Percentiles rank a stretch among this genome's conserved stretches.
These are phyloP conservation scores for Drechslerella dactyloides DNA, from an alignment of 2,329 filamentous ascomycete genomes.

Conservation along the genomic window DNA sequence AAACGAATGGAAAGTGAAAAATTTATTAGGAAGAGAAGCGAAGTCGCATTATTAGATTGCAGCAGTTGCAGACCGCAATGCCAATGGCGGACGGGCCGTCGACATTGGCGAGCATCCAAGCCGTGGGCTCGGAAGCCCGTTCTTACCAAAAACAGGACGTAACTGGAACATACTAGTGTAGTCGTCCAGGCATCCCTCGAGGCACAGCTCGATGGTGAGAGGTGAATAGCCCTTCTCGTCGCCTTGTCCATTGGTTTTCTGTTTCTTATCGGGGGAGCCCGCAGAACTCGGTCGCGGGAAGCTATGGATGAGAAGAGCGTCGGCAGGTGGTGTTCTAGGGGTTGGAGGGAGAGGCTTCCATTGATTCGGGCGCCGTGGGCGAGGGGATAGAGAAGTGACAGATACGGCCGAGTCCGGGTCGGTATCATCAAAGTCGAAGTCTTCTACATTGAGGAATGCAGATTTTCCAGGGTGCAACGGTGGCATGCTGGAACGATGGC, in stretches of 20 bases:
- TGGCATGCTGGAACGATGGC: slow-evolving; percentile 5
- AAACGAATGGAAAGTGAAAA: slow-evolving; percentile 15
- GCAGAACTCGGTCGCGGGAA: slow-evolving; percentile 26
- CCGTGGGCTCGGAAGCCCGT: slow-evolving; percentile 21
- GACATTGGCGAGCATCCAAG: slow-evolving; percentile 37
- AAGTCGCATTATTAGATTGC: slow-evolving; percentile 8
- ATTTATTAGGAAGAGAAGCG: neutral
- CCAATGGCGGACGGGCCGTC: slow-evolving; percentile 22
- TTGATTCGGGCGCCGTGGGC: slow-evolving; percentile 35
- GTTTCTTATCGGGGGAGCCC: slow-evolving; percentile 16
- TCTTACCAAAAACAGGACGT: slow-evolving; percentile 34
- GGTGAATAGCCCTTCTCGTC: slow-evolving; percentile 37
- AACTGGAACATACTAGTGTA: slow-evolving; percentile 47
- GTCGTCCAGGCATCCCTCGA: slow-evolving; percentile 42
- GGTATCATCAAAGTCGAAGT: slow-evolving; percentile 41
- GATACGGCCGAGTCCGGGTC: slow-evolving; percentile 36
- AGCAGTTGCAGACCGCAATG: slow-evolving; percentile 16
- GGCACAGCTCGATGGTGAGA: slow-evolving; percentile 47
- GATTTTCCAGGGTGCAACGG: slow-evolving; percentile 19
- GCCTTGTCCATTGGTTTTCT: neutral
- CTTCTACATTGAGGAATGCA: slow-evolving; percentile 39
- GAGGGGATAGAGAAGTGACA: slow-evolving; percentile 37
- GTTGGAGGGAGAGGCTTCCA: slow-evolving; percentile 50
- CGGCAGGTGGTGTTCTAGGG: slow-evolving; percentile 36
- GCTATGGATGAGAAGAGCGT: slow-evolving; percentile 23